Base-by-base conservation (phyloP, 257 asterid genomes). In the Primulina huaijiensis region DNA sequence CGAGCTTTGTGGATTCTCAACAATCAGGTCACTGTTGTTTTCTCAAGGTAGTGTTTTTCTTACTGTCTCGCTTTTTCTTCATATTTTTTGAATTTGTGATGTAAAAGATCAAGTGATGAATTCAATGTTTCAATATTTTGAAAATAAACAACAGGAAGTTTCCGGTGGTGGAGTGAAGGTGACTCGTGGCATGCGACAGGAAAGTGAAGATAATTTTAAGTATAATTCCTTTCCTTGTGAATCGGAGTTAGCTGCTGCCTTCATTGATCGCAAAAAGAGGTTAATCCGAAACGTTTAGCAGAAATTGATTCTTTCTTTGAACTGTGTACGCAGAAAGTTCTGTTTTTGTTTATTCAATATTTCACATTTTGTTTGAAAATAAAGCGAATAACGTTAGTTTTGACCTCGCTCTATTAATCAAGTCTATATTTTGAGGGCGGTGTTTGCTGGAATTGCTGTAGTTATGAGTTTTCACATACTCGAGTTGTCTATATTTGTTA, bases 1-100 rank as follows among this genome's bases (percentile, higher is more conserved):
- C 80, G 98, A 86, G 97, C 90, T 84, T 82, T 93, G 40, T 93
- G 98, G 97, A 87, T 93, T 85, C 88, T 93, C 83, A 87, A 80
- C 81, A 90, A 80, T 77, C 96, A 88, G 70, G 93, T 90, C 74
- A 62, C 66, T 31, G 89, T 93, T 61, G 71, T 90, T 77, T 93
- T 90, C 88, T 88, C 96, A 81, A 83, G 97, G 98, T 93, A 70
- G 8, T 37, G 2, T 38, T 67, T 53, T 62, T 14, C 7, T 46
- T 14, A 3, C 35, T 19, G 19, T 20, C n/a, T 7, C 20, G 6
- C 14, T 29, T 17, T 38, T 60, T 2, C 27, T 57, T 68, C n/a
- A 58, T 35, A 0, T 38, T 52, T 34, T 17, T 17, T 27, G 14
- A 1, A 1, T 25, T 33, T 60, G 33, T 60, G 50, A 25, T 34